Evolutionary conservation across 1,284 basidiomycete genomes (phyloP).

Genomic region (Rhizoctonia solani): DNA sequence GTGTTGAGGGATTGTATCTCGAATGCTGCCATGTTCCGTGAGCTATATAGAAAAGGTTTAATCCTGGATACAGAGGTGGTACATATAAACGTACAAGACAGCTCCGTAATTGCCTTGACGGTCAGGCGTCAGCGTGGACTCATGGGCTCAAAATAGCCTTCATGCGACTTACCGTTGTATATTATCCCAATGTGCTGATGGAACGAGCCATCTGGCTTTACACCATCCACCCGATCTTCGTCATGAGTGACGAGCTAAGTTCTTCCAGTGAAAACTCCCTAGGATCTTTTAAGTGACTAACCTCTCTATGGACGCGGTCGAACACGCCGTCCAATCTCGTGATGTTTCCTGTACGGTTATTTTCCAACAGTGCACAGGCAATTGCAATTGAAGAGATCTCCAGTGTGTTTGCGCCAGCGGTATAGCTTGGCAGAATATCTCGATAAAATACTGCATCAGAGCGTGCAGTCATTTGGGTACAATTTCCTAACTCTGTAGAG

Average conservation of each 20-base stretch:
- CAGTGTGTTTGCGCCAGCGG: conserved; percentile 66
- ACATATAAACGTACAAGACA: conserved; percentile 53
- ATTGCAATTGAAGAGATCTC: conserved; percentile 63
- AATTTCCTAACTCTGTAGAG: conserved; percentile 10
- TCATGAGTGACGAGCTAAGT: conserved; percentile 47
- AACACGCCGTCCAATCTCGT: conserved; percentile 57
- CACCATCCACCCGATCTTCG: conserved; percentile 57
- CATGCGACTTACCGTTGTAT: conserved; percentile 55
- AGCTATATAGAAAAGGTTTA: too few relatives aligned
- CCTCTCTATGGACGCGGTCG: conserved; percentile 44
- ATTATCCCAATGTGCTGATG: conserved; percentile 62
- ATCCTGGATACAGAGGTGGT: too few relatives aligned
- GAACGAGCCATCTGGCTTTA: conserved; percentile 65
- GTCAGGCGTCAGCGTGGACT: background rate
- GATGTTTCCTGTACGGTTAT: conserved; percentile 47
- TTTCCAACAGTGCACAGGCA: conserved; percentile 50
- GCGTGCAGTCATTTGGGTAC: conserved; percentile 43
- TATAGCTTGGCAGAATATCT: conserved; percentile 36
- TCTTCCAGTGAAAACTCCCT: too few relatives aligned
- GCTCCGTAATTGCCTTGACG: conserved; percentile 57
- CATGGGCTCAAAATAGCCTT: background rate
- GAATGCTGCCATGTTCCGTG: too few relatives aligned
- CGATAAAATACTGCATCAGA: conserved; percentile 56
- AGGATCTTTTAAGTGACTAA: background rate
- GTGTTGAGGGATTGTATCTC: conserved; percentile 33